Percentiles rank a stretch among this genome's conserved stretches.
These are phyloP conservation scores for Aspergillus brunneoviolaceus DNA, from an alignment of 2,329 filamentous ascomycete genomes.

Conservation along the genomic window DNA sequence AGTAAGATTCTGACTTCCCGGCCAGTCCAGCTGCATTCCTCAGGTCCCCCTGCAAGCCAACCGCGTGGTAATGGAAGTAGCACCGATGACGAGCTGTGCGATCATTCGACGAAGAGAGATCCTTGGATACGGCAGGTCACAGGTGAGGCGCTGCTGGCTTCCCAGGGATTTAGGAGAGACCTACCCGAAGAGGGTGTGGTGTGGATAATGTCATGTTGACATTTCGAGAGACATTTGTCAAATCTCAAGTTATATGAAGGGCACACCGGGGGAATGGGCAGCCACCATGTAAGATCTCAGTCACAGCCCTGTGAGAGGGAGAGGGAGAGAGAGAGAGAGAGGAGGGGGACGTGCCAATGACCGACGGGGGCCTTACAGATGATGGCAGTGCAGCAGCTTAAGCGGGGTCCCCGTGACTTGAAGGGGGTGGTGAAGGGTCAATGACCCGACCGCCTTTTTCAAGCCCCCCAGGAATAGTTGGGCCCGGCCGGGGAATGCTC, in stretches of 20 bases:
- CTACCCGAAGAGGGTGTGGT: neutral
- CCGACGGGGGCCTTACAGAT: constrained; percentile 17
- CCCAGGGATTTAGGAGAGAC: neutral
- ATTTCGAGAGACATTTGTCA: neutral
- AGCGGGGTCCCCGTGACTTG: constrained; percentile 12
- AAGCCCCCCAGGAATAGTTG: neutral
- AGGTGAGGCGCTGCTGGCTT: constrained; percentile 4
- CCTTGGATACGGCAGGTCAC: constrained; percentile 3
- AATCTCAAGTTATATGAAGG: neutral
- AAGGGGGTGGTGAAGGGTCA: neutral
- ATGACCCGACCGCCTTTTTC: neutral
- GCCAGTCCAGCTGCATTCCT: constrained; percentile 6
- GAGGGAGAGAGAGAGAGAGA: neutral
- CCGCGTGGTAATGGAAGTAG: constrained; percentile 5
- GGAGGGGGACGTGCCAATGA: constrained; percentile 11
- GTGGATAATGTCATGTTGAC: neutral
- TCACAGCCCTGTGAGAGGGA: constrained; percentile 3
- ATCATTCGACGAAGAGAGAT: neutral
- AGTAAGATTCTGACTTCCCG: neutral
- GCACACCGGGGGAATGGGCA: neutral
- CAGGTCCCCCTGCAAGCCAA: constrained; percentile 1
- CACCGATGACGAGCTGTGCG: neutral
- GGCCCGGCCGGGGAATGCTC: neutral
- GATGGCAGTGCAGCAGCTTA: constrained; percentile 13
- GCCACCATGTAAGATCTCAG: constrained; percentile 15